Percentiles rank a stretch among this genome's conserved stretches.
These are phyloP conservation scores for Magnusiomyces fungicola DNA, from an alignment of 1,139 yeast species.

Conservation along the genomic window DNA sequence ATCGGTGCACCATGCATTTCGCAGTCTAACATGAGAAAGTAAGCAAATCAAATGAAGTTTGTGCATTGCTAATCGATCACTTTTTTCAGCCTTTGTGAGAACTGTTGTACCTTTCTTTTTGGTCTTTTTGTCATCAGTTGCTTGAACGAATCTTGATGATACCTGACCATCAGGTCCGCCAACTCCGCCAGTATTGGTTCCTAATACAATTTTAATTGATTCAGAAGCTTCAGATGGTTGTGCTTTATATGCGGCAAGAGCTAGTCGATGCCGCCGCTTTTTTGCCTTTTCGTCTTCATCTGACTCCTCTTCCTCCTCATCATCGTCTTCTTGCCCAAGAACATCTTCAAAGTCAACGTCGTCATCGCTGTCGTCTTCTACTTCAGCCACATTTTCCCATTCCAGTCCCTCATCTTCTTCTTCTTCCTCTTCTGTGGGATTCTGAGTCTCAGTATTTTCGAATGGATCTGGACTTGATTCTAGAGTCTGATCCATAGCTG, in stretches of 20 bases:
- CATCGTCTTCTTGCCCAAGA: slow-evolving; percentile 22
- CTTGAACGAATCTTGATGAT: slow-evolving; percentile 10
- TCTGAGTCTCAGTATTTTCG: background rate
- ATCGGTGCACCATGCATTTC: slow-evolving; percentile 74
- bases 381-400: slow-evolving; percentile 1
- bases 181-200: background rate
- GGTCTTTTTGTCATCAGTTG: slow-evolving; percentile 9
- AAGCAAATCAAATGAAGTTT: slow-evolving; percentile 49
- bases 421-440: background rate
- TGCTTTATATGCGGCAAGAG: slow-evolving; percentile 19
- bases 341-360: slow-evolving; percentile 32
- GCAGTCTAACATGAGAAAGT: slow-evolving; percentile 54
- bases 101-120: slow-evolving; percentile 10
- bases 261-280: slow-evolving; percentile 7
- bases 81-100: slow-evolving; percentile 49
- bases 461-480: no score
- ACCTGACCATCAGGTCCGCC: slow-evolving; percentile 1
- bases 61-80: slow-evolving; percentile 49
- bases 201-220: slow-evolving; percentile 11
- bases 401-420: slow-evolving; percentile 8
- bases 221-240: slow-evolving; percentile 11
- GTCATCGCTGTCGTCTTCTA: slow-evolving; percentile 25
- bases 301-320: slow-evolving; percentile 38
- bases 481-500: no score
- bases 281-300: slow-evolving; percentile 28